Evolutionary conservation across 2,329 filamentous ascomycete species (phyloP).

Genomic region (Pseudopyrenochaeta lycopersici): DNA sequence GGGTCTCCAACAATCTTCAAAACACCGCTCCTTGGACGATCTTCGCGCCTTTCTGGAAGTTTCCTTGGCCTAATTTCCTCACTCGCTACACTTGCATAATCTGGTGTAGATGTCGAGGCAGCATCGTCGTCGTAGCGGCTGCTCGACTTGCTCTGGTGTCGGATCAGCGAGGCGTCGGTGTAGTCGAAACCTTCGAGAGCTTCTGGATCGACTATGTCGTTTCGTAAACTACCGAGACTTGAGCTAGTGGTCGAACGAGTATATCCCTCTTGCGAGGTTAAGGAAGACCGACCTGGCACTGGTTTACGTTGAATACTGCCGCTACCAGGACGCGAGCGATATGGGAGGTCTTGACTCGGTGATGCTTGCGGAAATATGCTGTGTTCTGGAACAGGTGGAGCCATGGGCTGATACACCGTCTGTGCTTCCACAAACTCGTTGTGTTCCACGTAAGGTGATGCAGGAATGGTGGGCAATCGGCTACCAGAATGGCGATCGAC

Average conservation of each 20-base stretch:
- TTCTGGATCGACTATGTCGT: constrained; percentile 56
- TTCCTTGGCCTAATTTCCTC: constrained; percentile 49
- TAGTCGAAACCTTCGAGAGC: constrained; percentile 52
- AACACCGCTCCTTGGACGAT: constrained; percentile 79
- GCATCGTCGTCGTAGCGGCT: constrained; percentile 71
- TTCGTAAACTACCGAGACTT: constrained; percentile 55
- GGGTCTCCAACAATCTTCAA: constrained; percentile 77
- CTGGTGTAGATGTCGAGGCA: constrained; percentile 72
- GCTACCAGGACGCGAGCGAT: constrained; percentile 36
- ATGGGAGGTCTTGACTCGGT: constrained; percentile 31
- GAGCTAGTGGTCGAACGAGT: constrained; percentile 50
- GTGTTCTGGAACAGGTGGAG: constrained; percentile 49
- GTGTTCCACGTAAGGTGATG: constrained; percentile 54
- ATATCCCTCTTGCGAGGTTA: constrained; percentile 46
- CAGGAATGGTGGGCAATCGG: constrained; percentile 57
- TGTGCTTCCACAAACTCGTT: constrained; percentile 47
- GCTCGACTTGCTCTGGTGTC: constrained; percentile 51
- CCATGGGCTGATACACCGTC: constrained; percentile 40
- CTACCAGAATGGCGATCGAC: constrained; percentile 58
- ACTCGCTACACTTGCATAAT: constrained; percentile 75
- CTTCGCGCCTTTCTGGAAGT: constrained; percentile 62
- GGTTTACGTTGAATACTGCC: constrained; percentile 48
- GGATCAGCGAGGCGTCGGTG: constrained; percentile 32
- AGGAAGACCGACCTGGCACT: constrained; percentile 53
- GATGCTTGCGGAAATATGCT: constrained; percentile 34